Conservation (phyloP, 352 stramenopile species). For the Phytophthora citricola region DNA sequence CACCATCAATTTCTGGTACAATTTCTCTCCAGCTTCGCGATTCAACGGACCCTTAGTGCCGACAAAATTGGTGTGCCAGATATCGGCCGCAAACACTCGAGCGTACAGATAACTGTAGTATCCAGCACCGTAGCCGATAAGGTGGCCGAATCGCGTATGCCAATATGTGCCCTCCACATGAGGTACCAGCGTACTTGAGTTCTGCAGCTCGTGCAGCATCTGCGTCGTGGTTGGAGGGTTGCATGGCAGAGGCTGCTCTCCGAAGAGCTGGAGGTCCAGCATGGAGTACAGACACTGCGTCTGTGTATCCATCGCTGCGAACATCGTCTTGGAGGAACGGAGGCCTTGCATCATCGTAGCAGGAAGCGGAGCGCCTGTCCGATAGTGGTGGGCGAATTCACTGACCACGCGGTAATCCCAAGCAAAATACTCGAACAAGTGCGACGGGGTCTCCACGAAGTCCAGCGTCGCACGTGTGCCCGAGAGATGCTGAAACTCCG, state of each 20-base stretch:
- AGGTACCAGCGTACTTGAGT: slow-evolving; percentile 74
- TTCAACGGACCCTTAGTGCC: slow-evolving; percentile 64
- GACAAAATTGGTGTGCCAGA: slow-evolving; percentile 84
- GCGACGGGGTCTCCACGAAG: slow-evolving; percentile 96
- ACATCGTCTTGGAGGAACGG: slow-evolving; percentile 86
- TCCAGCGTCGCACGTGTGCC: slow-evolving; percentile 94
- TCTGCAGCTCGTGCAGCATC: slow-evolving; percentile 72
- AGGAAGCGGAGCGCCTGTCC: slow-evolving; percentile 83
- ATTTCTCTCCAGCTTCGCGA: slow-evolving; percentile 52
- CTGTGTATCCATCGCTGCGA: slow-evolving; percentile 90
- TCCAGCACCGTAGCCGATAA: slow-evolving; percentile 90
- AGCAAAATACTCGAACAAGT: slow-evolving; percentile 98
- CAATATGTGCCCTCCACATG: slow-evolving; percentile 83
- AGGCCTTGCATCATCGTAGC: slow-evolving; percentile 77
- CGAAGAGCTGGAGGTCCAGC: slow-evolving; percentile 79
- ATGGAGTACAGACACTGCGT: slow-evolving; percentile 88
- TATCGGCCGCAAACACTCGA: slow-evolving; percentile 89
- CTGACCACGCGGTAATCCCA: slow-evolving; percentile 91
- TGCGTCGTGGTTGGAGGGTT: slow-evolving; percentile 55
- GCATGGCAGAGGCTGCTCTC: slow-evolving; percentile 55
- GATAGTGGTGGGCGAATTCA: slow-evolving; percentile 86
- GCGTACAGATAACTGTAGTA: slow-evolving; percentile 95
- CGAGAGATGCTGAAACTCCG: slow-evolving; percentile 97
- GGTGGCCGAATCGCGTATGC: slow-evolving; percentile 90
- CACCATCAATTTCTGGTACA: slow-evolving; percentile 80